Evolutionary conservation across 2,329 filamentous ascomycete genomes (phyloP).

Genomic region (Ascochyta koolunga): DNA sequence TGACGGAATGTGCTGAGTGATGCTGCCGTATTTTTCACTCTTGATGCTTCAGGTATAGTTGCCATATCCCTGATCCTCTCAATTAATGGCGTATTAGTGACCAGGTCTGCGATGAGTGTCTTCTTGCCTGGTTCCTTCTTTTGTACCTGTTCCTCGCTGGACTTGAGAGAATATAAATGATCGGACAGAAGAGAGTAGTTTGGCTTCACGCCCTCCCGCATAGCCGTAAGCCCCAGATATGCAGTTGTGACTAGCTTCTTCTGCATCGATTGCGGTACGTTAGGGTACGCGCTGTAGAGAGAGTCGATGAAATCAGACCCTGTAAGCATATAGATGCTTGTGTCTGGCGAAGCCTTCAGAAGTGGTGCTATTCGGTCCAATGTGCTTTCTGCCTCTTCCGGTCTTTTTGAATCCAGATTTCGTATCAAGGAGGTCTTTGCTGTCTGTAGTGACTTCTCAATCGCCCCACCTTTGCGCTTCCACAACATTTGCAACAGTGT

Average conservation of each 20-base stretch:
- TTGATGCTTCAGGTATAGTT: conserved; percentile 56
- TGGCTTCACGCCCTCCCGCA: conserved; percentile 69
- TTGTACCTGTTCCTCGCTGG: conserved; percentile 68
- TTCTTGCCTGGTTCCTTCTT: conserved; percentile 48
- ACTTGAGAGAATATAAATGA: conserved; percentile 80
- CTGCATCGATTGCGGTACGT: conserved; percentile 67
- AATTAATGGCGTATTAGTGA: conserved; percentile 79
- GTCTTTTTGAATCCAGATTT: conserved; percentile 67
- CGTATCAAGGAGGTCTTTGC: conserved; percentile 68
- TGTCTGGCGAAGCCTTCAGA: conserved; percentile 64
- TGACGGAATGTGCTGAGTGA: conserved; percentile 65
- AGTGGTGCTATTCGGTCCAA: conserved; percentile 68
- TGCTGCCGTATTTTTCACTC: conserved; percentile 66
- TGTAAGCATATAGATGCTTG: conserved; percentile 70
- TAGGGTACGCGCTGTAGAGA: conserved; percentile 68
- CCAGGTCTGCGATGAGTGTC: conserved; percentile 79
- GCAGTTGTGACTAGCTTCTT: conserved; percentile 72
- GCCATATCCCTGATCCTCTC: conserved; percentile 64
- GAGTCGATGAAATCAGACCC: conserved; percentile 89
- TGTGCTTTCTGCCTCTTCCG: conserved; percentile 60
- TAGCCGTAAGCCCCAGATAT: conserved; percentile 75
- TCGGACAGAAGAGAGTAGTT: conserved; percentile 80
- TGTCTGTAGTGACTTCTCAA: conserved; percentile 63
- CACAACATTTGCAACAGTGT: conserved; percentile 59
- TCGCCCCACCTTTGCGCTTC: conserved; percentile 54